Evolutionary conservation across 2,329 filamentous ascomycete genomes (phyloP), one percentile per base, ranked within the genome.

Genomic region (Microdochium nivale): DNA sequence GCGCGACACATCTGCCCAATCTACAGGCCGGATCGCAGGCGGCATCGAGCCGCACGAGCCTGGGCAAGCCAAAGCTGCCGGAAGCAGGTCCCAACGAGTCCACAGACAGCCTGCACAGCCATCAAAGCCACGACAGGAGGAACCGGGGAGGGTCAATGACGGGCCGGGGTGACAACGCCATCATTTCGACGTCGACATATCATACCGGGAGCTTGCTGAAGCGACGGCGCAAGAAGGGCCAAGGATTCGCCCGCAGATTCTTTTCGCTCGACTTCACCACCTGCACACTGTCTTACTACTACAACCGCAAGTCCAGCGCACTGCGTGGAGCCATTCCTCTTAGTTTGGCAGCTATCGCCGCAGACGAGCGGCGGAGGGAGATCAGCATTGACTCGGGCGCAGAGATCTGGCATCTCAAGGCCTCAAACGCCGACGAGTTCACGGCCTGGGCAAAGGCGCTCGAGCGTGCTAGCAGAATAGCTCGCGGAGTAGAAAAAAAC

Each of bases 351-450:
- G 94, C 90, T 3, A 87, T 99, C 53, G 88, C 91, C 3, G 90
- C 90, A 8, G 91, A 96, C 64, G 89, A 94, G 66, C 83, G 88
- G 62, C 83, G 88, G 35, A 81, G 90, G 56, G 92, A 97, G 67
- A 96, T 99, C 50, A 95, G 87, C 43, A 94, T 99, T 52, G 94
- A 99, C 66, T 97, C 94, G 0, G 94, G 94, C 1, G 91, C 94
- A 2, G 94, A 99, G 68, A 84, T 99, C 25, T 99, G 94, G 94
- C 94, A 97, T 70, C 75, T 99, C 27, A 86, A 85, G 61, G 90
- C 94, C 2, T 81, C 80, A 49, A 95, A 88, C 59, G 80, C 83
- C 49, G 87, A 86, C 57, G 92, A 97, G 55, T 99, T 96, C 64
- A 78, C 81, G 47, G 86, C 87, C 19, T 99, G 94, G 94, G 90